These are phyloP conservation scores for Fusarium sp. DNA, from an alignment of 2,329 filamentous ascomycete genomes.

Conservation along the genomic window DNA sequence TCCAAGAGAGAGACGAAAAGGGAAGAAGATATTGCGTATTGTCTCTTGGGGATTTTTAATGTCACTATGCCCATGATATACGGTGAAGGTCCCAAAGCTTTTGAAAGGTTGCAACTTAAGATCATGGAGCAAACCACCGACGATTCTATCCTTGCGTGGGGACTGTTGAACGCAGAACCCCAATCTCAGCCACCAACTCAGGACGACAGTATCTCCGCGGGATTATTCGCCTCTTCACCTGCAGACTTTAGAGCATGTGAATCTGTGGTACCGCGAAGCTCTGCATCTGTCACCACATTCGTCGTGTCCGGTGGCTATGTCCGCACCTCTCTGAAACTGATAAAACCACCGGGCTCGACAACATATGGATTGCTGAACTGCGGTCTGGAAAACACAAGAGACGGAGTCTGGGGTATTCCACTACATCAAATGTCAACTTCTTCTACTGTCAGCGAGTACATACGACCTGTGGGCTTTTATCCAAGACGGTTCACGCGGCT, in stretches of 20 bases:
- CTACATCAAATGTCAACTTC: background rate
- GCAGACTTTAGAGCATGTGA: background rate
- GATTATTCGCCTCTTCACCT: background rate
- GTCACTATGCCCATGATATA: slow-evolving; percentile 8
- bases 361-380: background rate
- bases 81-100: background rate
- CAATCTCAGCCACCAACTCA: rapidly evolving
- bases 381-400: background rate
- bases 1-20: background rate
- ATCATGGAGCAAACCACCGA: slow-evolving; percentile 6
- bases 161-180: background rate
- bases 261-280: background rate
- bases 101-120: slow-evolving; percentile 1
- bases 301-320: background rate
- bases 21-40: slow-evolving; percentile 7
- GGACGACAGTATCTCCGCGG: background rate
- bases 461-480: too few species aligned
- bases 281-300: background rate
- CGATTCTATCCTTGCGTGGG: slow-evolving; percentile 8
- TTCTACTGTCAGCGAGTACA: background rate
- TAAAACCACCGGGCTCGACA: too few species aligned
- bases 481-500: too few species aligned
- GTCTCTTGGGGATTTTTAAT: background rate
- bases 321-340: background rate
- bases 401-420: background rate